Conservation (phyloP, 2,329 filamentous ascomycete species). For the Paraconiothyrium brasiliense region DNA sequence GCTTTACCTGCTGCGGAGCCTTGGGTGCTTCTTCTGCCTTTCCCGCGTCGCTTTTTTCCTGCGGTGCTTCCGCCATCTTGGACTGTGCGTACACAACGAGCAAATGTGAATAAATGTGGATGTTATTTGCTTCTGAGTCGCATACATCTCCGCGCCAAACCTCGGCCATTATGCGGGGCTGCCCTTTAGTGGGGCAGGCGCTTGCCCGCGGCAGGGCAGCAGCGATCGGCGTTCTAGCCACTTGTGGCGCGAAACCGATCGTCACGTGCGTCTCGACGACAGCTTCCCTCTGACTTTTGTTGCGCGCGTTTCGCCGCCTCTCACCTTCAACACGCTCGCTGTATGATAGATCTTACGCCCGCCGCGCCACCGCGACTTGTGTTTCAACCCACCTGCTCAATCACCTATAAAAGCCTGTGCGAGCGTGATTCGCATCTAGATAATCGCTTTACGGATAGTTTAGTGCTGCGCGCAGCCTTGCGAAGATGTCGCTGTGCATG, state of each 20-base stretch:
- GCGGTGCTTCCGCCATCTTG: conserved; percentile 35
- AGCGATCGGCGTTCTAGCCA: conserved; percentile 19
- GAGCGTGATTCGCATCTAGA: neutral
- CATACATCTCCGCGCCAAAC: conserved; percentile 19
- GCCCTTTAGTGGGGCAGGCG: conserved; percentile 29
- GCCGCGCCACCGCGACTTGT: neutral
- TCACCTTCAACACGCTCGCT: conserved; percentile 5
- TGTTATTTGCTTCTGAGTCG: neutral
- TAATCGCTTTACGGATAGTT: neutral
- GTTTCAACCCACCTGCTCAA: too few species aligned
- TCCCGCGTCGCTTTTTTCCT: conserved; percentile 8
- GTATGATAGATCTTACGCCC: neutral
- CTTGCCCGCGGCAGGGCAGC: neutral
- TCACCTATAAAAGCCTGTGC: neutral
- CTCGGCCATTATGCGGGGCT: conserved; percentile 30
- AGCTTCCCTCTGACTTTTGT: conserved; percentile 9
- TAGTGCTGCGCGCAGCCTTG: conserved; percentile 18
- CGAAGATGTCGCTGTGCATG: conserved; percentile 82
- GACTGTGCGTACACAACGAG: neutral
- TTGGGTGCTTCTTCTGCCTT: conserved; percentile 15
- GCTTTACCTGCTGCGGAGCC: conserved; percentile 13
- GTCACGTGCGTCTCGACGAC: conserved; percentile 31
- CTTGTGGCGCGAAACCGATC: conserved; percentile 19
- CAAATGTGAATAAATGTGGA: neutral
- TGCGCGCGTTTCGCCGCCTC: neutral